Conservation (phyloP, 148 eudicot species). For the Spergularia bocconei region DNA sequence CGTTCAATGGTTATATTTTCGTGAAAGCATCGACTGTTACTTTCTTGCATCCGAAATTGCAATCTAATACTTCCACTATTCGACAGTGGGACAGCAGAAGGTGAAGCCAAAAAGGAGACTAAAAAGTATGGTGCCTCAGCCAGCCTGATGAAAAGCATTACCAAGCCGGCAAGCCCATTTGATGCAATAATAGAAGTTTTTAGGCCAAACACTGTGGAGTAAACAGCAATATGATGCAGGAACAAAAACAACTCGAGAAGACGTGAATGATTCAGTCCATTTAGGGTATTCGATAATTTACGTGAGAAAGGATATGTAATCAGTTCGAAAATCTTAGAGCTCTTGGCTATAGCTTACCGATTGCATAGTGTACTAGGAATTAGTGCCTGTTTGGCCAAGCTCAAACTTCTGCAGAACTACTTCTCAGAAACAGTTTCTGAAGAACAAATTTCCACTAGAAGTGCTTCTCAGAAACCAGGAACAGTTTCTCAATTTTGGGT, state of each 20-base stretch:
- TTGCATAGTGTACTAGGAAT: neutral
- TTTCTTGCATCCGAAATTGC: neutral
- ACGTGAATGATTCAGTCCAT: neutral
- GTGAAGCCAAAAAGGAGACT: constrained; percentile 25
- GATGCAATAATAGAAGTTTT: neutral
- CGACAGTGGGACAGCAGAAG: constrained; percentile 34
- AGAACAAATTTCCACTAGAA: no score
- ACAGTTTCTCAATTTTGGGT: no score
- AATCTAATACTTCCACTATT: neutral
- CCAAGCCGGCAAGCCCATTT: constrained; percentile 5
- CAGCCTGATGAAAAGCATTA: constrained; percentile 12
- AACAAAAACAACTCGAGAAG: neutral
- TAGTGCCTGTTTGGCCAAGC: no score
- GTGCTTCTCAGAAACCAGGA: no score
- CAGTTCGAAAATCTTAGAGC: neutral
- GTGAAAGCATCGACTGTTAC: neutral
- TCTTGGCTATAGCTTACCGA: neutral
- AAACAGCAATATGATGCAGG: neutral
- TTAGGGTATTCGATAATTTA: neutral
- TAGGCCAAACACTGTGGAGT: neutral
- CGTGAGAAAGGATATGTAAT: neutral
- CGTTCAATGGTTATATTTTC: neutral
- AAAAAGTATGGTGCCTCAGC: constrained; percentile 9
- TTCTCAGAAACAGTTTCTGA: no score
- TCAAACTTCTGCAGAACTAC: no score